phyloP scores from a whole-genome alignment of 495 filamentous ascomycete genomes.

The Neurospora sp. region DNA sequence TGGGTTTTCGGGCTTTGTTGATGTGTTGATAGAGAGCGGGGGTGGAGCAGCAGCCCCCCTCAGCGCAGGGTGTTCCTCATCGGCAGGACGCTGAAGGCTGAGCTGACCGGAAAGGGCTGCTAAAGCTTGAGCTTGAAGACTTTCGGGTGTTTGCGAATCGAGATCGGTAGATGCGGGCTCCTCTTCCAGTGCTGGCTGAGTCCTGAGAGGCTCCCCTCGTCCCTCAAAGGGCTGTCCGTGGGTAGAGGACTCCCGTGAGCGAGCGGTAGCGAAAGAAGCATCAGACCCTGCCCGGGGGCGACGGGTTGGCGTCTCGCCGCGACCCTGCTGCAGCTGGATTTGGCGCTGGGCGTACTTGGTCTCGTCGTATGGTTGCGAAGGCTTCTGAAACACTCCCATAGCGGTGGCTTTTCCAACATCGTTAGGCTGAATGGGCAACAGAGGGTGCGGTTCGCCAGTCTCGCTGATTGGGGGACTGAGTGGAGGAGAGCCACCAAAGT shows the following conservation, averaged over 20 bases:
- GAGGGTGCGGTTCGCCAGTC: slow-evolving; percentile 42
- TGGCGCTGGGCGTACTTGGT: slow-evolving; percentile 76
- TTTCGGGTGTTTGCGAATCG: slow-evolving; percentile 18
- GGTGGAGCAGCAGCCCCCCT: slow-evolving; percentile 26
- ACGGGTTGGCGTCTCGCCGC: slow-evolving; percentile 39
- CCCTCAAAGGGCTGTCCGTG: slow-evolving; percentile 13
- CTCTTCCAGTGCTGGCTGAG: slow-evolving; percentile 21
- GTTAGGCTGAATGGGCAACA: slow-evolving; percentile 58
- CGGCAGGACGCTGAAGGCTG: slow-evolving; percentile 29
- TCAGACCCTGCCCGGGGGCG: slow-evolving; percentile 24
- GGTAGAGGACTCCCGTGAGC: slow-evolving; percentile 25
- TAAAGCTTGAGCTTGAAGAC: neutral
- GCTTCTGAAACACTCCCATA: slow-evolving; percentile 74
- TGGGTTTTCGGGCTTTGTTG: slow-evolving; percentile 12
- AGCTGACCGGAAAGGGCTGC: slow-evolving; percentile 15
- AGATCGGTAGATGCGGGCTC: slow-evolving; percentile 30
- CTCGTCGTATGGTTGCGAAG: slow-evolving; percentile 66
- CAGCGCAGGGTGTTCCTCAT: slow-evolving; percentile 37
- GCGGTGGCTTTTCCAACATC: slow-evolving; percentile 82
- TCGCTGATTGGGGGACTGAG: slow-evolving; percentile 68
- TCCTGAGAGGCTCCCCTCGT: slow-evolving; percentile 5
- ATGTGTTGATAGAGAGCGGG: slow-evolving; percentile 21
- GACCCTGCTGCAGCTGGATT: slow-evolving; percentile 63
- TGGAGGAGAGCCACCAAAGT: slow-evolving; percentile 47
- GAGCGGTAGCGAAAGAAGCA: slow-evolving; percentile 11